phyloP scores from a whole-genome alignment of 176 grass and related monocot genomes.

The Triticum timopheevii region DNA sequence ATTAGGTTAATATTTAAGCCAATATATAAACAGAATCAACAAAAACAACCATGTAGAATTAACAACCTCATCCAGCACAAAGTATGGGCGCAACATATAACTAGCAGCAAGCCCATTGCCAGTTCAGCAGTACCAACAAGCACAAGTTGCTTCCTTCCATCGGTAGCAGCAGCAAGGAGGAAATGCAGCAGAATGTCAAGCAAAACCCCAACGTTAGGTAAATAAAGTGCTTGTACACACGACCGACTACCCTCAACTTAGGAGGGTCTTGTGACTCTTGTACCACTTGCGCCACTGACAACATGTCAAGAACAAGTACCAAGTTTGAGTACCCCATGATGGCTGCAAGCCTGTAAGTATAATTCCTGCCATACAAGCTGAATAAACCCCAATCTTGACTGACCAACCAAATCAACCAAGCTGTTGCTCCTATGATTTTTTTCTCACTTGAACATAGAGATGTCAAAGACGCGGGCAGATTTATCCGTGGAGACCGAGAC shows the following conservation, averaged over 20 bases:
- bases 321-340: not conserved
- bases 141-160: not conserved
- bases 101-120: too few species aligned
- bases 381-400: not conserved
- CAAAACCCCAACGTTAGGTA: too few species aligned
- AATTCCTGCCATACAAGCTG: not conserved
- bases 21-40: too few species aligned
- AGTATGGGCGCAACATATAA: too few species aligned
- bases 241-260: not conserved
- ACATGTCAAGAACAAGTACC: not conserved
- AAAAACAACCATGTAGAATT: too few species aligned
- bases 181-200: too few species aligned
- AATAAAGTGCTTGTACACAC: not conserved
- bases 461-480: constrained; percentile 45
- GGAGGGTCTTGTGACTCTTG: not conserved
- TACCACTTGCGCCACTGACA: not conserved
- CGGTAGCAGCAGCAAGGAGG: not conserved
- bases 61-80: too few species aligned
- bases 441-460: constrained; percentile 47
- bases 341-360: not conserved
- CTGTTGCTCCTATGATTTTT: not conserved
- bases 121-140: too few species aligned
- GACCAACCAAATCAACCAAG: not conserved
- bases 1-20: too few species aligned
- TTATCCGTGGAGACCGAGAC: constrained; percentile 69